Evolutionary conservation across 2,329 filamentous ascomycete genomes (phyloP), one percentile per base, ranked within the genome.

Genomic region (Botryotinia narcissicola): DNA sequence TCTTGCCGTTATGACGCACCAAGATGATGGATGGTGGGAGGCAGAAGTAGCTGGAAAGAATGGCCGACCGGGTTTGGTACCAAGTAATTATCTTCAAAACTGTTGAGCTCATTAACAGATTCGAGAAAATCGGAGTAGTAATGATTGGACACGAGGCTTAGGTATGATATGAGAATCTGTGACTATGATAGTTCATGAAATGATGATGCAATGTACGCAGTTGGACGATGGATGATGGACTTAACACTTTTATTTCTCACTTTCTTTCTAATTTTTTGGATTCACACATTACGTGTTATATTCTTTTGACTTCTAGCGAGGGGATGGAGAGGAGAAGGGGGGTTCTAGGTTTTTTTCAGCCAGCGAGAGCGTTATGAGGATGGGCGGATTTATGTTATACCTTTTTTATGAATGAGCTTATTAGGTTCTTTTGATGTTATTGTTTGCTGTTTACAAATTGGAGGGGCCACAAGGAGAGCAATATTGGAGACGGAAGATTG

Each of bases 1-100:
- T 74, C 86, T 99, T 22, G 94, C 95, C 3, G 91, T 99, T 22
- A 85, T 98, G 64, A 88, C 95, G 74, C 90, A 97, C 79, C 96
- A 99, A 83, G 96, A 99, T 81, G 96, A 99, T 81, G 96, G 96
- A 32, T 99, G 96, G 96, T 99, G 97, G 96, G 96, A 99, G 84
- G 97, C 97, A 20, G 95, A 98, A 82, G 89, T 98, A 59, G 93
- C 95, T 63, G 91, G 91, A 37, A 86, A 87, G 76, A 88, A 86
- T 73, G 82, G 81, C n/a, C 75, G 89, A 87, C 68, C 86, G 83
- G 90, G 90, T 75, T 84, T 92, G 80, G 89, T 92, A 76, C 90
- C 90, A 76, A 91, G 90, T 82, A 92, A 92, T 80, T 92, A 92
- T 78, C 84, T 92, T 74, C 80, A 81, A 73, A 80, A 79, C 40